Evolutionary conservation across 805 yeast species (phyloP), one percentile per base, ranked within the genome.

Genomic region (Monosporozyma aquatica): DNA sequence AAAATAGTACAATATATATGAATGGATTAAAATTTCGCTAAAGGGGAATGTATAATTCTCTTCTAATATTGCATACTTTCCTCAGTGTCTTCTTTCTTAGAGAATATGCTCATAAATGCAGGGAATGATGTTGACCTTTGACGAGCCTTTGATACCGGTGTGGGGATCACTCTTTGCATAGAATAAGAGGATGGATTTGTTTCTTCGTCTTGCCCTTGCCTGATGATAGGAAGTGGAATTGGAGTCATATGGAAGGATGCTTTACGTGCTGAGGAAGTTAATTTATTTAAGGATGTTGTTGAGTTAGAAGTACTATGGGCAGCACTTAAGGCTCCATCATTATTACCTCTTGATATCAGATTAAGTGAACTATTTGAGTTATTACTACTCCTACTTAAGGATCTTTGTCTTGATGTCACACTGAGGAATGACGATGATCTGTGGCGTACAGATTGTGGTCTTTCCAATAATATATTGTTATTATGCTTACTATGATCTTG

Each of bases 201-300:
- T 3, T 33, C 36, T 41, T 35, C 36, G 7, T 33, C 33, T 6
- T 24, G 32, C 11, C 17, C 29, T 20, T 35, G 29, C 35, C 20
- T 29, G 22, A 30, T 38, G 14, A 38, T 23, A 15, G 36, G 35
- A 13, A 29, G 17, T 9, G 42, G 17, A 21, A 39, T 34, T 8
- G 61, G 59, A 15, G 61, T 56, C 62, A 59, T 58, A 27, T 53
- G 50, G 38, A 59, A 55, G 7, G 59, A 53, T 41, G 52, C 52
- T 15, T 54, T 54, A 35, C 54, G 55, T 10, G 50, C 47, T 6
- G 53, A 51, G 3, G 55, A 43, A 17, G 33, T 17, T 21, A 40
- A 20, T 26, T 47, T 50, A 39, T 37, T 48, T 32, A 51, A 47
- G 29, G 50, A 41, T 30, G 41, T 42, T 20, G 20, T 38, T 3